phyloP scores from a whole-genome alignment of 2,329 filamentous ascomycete species.

The Alternaria gansuensis region DNA sequence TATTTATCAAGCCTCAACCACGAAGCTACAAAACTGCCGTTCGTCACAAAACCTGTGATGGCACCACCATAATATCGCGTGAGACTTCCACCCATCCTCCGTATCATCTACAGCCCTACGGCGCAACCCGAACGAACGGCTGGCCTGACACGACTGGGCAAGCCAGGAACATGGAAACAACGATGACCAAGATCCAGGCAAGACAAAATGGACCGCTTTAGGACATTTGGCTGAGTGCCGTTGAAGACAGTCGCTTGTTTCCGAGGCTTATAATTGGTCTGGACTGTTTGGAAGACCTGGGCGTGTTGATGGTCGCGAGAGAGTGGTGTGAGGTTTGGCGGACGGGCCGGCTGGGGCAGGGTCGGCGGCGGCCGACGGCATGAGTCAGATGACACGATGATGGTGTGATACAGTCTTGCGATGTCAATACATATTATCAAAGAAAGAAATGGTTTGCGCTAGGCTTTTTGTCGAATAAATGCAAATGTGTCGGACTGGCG shows the following conservation, averaged over 20 bases:
- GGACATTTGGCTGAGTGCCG: background rate
- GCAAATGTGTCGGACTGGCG: background rate
- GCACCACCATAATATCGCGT: slow-evolving; percentile 16
- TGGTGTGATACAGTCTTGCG: slow-evolving; percentile 14
- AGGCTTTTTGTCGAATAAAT: background rate
- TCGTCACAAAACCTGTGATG: background rate
- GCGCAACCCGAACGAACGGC: slow-evolving; percentile 9
- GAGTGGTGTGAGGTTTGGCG: slow-evolving; percentile 37
- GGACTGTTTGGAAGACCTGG: background rate
- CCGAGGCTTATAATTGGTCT: slow-evolving; percentile 13
- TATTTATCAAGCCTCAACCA: background rate
- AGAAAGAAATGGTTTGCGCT: background rate
- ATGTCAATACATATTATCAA: background rate
- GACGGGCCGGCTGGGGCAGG: slow-evolving; percentile 8
- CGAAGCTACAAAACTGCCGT: background rate
- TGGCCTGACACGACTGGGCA: slow-evolving; percentile 16
- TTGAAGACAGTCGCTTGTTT: slow-evolving; percentile 13
- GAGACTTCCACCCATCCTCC: background rate
- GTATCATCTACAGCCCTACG: background rate
- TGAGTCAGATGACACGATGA: slow-evolving; percentile 17
- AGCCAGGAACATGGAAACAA: background rate
- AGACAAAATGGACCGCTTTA: slow-evolving; percentile 1
- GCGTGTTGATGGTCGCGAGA: slow-evolving; percentile 27
- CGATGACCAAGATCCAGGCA: slow-evolving; percentile 1
- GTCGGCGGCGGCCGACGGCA: slow-evolving; percentile 36